Conservation (phyloP, 495 filamentous ascomycete genomes). For the Daldinia bambusicola region DNA sequence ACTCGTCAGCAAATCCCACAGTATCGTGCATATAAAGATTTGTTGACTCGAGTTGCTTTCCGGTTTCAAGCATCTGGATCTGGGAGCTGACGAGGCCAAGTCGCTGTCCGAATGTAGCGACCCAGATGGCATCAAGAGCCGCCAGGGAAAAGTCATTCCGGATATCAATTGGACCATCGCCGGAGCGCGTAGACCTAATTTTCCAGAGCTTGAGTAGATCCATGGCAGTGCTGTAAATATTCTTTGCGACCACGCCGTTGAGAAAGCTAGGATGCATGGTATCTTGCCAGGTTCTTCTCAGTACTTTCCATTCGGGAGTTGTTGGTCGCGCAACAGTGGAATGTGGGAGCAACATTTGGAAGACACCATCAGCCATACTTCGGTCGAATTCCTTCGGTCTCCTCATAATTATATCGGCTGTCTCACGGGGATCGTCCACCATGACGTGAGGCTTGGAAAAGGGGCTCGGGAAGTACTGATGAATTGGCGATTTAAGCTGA, state of each 20-base stretch:
- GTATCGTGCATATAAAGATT: neutral
- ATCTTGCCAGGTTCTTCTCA: slow-evolving; percentile 42
- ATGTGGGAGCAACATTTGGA: neutral
- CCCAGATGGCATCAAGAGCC: neutral
- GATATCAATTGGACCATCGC: neutral
- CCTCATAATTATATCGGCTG: neutral
- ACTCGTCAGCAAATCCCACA: neutral
- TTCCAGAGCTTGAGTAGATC: neutral
- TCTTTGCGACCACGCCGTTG: slow-evolving; percentile 44
- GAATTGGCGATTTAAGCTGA: neutral
- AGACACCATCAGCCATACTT: neutral
- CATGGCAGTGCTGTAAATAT: slow-evolving; percentile 37
- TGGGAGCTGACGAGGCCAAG: neutral
- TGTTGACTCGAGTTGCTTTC: neutral
- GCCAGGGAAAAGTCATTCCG: neutral
- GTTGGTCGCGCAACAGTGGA: neutral
- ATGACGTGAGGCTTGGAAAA: neutral
- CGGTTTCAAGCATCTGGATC: neutral
- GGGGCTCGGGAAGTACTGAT: neutral
- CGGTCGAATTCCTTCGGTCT: neutral
- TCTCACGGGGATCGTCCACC: neutral
- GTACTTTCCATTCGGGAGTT: slow-evolving; percentile 1
- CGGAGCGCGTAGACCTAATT: neutral
- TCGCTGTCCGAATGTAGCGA: neutral
- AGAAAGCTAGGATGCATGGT: slow-evolving; percentile 50